phyloP scores from a whole-genome alignment of 345 rosid genomes.

The Melastoma malabathricum region DNA sequence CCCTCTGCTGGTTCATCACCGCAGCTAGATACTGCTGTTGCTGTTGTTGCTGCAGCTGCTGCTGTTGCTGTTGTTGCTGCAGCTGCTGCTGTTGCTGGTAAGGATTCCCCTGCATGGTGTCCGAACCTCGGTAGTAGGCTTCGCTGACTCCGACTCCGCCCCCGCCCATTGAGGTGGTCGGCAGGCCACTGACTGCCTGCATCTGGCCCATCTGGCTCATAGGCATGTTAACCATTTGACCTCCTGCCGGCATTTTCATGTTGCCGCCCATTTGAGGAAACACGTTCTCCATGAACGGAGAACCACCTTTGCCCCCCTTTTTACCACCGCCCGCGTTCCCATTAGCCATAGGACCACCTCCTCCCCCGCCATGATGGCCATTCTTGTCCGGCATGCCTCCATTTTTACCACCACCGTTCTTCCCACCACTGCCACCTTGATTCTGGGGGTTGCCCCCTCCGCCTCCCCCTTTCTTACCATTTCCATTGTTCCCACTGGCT shows the following conservation, averaged over 20 bases:
- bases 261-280: constrained; percentile 1
- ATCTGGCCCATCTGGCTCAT: constrained; percentile 34
- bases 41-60: constrained; percentile 22
- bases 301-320: constrained; percentile 1
- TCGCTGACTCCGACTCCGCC: constrained; percentile 19
- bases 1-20: constrained; percentile 81
- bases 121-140: constrained; percentile 50
- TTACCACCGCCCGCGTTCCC: constrained; percentile 17
- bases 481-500: constrained; percentile 25
- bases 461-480: constrained; percentile 25
- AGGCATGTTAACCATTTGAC: constrained; percentile 26
- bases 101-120: constrained; percentile 55
- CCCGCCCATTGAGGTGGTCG: constrained; percentile 42
- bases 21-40: constrained; percentile 58
- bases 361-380: constrained; percentile 18
- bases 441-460: constrained; percentile 30
- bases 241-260: constrained; percentile 13
- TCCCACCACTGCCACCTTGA: constrained; percentile 39
- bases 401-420: constrained; percentile 17
- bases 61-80: constrained; percentile 51
- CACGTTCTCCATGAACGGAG: no score
- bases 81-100: constrained; percentile 24
- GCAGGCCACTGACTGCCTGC: constrained; percentile 74
- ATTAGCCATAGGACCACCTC: constrained; percentile 28
- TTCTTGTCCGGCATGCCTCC: constrained; percentile 12